Evolutionary conservation across 441 rosid genomes (phyloP).

Genomic region (Arabidopsis lyrata): DNA sequence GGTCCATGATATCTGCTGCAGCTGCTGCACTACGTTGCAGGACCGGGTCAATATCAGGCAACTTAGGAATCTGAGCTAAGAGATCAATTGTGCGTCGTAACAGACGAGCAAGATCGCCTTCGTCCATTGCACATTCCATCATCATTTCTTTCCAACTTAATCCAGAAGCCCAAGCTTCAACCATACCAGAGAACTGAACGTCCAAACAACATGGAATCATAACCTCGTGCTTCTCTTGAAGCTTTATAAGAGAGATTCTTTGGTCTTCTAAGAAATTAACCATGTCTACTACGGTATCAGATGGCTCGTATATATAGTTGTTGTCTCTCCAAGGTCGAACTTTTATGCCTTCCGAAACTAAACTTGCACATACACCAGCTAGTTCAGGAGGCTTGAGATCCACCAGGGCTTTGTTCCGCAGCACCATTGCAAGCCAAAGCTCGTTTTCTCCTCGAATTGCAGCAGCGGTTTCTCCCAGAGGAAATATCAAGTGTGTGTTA

Average conservation of each 20-base stretch:
- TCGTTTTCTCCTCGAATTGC: conserved; percentile 95
- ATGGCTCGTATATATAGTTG: conserved; percentile 76
- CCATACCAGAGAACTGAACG: conserved; percentile 91
- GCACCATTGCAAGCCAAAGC: conserved; percentile 95
- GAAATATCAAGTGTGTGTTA: conserved; percentile 76
- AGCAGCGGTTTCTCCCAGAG: conserved; percentile 95
- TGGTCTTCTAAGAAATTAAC: conserved; percentile 72
- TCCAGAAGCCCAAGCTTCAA: conserved; percentile 98
- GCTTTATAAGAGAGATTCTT: conserved; percentile 60
- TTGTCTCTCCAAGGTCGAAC: conserved; percentile 79
- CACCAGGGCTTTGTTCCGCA: conserved; percentile 68
- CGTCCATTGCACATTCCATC: conserved; percentile 98
- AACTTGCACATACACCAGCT: conserved; percentile 81
- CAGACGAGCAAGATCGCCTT: conserved; percentile 93
- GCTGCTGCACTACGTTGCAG: conserved; percentile 70
- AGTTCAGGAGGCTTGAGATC: conserved; percentile 86
- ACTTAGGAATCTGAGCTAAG: conserved; percentile 90
- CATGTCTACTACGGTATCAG: conserved; percentile 61
- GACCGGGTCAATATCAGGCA: conserved; percentile 76
- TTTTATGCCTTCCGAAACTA: conserved; percentile 92
- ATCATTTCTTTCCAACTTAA: conserved; percentile 92
- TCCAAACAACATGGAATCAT: conserved; percentile 75
- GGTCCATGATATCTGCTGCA: conserved; percentile 83
- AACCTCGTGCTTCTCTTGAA: conserved; percentile 85
- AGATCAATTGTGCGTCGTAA: conserved; percentile 82